Evolutionary conservation across 768 basidiomycete genomes (phyloP), one percentile per base, ranked within the genome.

Genomic region (Sporobolomyces phaffii): DNA sequence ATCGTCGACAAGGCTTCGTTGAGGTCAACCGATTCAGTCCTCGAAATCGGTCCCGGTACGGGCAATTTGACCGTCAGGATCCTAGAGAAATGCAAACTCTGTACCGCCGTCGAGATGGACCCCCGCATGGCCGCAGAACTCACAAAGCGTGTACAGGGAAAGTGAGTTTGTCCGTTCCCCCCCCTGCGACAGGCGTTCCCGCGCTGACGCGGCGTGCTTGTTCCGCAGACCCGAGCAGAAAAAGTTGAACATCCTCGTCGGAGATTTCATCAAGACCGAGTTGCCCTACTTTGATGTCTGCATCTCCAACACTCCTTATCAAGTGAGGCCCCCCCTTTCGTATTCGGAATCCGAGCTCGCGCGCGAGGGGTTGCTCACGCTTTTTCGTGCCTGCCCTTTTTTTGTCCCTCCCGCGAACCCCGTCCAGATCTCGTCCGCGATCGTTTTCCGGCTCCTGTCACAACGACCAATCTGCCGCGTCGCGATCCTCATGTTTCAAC

Each of bases 401-500:
- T n/a, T n/a, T n/a, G n/a, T n/a, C n/a, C n/a, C n/a, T n/a, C n/a
- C n/a, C n/a, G n/a, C n/a, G n/a, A n/a, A n/a, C n/a, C n/a, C n/a
- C n/a, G n/a, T 18, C 2, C 54, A 82, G 81, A 99, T 99, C 74
- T 98, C 96, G 3, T 98, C 96, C 1, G 90, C 93, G 8, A 87
- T 99, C 54, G 88, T 97, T 61, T 99, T 99, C 83, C 89, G 90
- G 65, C 84, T 99, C 38, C 86, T 98, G 53, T 98, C 96, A 3
- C 92, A 97, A 74, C 88, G 96, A 3, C 96, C 96, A 0, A 81
- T 97, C 48, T 91, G 89, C 77, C 90, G 94, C 29, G 85, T 89
- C 63, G 90, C 91, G 38, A 91, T 99, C 68, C 88, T 99, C 80
- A 99, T 99, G 96, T 99, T 99, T 81, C 96, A 99, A 80, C 88